Evolutionary conservation across 2,329 filamentous ascomycete species (phyloP).

Genomic region (Aspergillus luchuensis): DNA sequence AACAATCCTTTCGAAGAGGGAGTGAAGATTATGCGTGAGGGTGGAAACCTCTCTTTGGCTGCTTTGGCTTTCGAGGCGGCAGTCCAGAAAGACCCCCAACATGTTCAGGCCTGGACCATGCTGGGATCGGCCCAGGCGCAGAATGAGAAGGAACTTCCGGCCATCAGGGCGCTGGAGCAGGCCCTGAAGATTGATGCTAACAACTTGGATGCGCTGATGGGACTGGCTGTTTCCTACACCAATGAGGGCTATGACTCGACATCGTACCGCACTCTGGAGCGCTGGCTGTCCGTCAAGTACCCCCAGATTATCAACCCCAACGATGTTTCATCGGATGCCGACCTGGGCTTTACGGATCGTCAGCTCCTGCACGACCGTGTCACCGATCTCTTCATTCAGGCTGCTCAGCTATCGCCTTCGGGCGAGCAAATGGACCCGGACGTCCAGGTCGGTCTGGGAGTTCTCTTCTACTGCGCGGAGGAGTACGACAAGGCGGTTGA

Average conservation of each 20-base stretch:
- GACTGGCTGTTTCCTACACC: conserved; percentile 92
- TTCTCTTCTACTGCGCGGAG: conserved; percentile 96
- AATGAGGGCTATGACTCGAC: conserved; percentile 98
- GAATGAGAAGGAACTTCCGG: conserved; percentile 97
- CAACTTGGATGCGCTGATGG: conserved; percentile 90
- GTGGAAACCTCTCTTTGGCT: conserved; percentile 90
- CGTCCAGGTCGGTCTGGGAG: conserved; percentile 93
- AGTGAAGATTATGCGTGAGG: conserved; percentile 86
- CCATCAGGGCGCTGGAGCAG: conserved; percentile 89
- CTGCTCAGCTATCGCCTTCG: conserved; percentile 86
- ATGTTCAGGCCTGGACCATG: conserved; percentile 91
- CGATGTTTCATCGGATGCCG: conserved; percentile 71
- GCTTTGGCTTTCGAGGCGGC: conserved; percentile 95
- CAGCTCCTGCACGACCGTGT: conserved; percentile 87
- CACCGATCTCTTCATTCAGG: conserved; percentile 85
- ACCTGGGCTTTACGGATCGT: conserved; percentile 92
- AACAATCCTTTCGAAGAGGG: conserved; percentile 90
- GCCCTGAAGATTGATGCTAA: conserved; percentile 83
- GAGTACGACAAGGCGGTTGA: conserved; percentile 98
- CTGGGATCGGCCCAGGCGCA: conserved; percentile 92
- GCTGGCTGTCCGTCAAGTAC: conserved; percentile 96
- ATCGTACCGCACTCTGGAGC: conserved; percentile 92
- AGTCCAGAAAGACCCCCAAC: conserved; percentile 82
- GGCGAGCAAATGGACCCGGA: conserved; percentile 98
- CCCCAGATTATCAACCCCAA: conserved; percentile 74